Evolutionary conservation across 2,329 filamentous ascomycete species (phyloP).

Genomic region (Diaporthe vaccinii): DNA sequence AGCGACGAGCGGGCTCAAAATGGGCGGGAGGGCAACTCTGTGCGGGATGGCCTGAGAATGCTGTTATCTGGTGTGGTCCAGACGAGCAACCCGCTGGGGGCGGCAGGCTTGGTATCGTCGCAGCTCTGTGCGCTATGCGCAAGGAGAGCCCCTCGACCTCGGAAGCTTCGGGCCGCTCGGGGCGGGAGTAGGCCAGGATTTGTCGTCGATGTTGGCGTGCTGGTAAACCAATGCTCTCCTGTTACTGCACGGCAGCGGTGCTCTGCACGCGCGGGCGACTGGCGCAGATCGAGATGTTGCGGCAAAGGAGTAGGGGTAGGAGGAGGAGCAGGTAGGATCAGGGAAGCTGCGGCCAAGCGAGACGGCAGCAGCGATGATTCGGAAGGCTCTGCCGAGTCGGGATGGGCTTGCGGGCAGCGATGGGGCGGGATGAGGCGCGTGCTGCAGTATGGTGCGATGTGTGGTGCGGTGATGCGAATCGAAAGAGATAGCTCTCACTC

Average conservation of each 20-base stretch:
- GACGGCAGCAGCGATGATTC: not conserved
- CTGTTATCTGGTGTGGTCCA: not conserved
- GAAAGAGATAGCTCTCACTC: not conserved
- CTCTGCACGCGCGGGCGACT: not conserved
- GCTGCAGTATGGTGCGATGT: not conserved
- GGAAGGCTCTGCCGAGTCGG: conserved; percentile 26
- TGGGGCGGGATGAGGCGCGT: not conserved
- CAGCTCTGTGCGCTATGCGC: not conserved
- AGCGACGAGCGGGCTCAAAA: not conserved
- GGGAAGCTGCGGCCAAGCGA: not conserved
- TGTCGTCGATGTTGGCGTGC: not conserved
- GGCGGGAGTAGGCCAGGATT: not conserved
- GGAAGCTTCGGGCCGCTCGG: not conserved
- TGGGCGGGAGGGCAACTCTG: not conserved
- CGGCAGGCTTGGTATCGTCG: conserved; percentile 17
- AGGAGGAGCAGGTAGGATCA: not conserved
- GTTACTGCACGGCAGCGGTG: not conserved
- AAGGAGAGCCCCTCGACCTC: not conserved
- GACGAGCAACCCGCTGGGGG: not conserved
- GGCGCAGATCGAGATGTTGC: not conserved
- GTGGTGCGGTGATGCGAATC: conserved; percentile 4
- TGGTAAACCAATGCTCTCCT: not conserved
- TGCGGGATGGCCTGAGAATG: not conserved
- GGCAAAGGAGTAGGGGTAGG: not conserved
- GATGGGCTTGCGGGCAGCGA: conserved; percentile 13